Base-by-base conservation (phyloP, 2,329 filamentous ascomycete genomes). In the Penicillium brevicompactum region DNA sequence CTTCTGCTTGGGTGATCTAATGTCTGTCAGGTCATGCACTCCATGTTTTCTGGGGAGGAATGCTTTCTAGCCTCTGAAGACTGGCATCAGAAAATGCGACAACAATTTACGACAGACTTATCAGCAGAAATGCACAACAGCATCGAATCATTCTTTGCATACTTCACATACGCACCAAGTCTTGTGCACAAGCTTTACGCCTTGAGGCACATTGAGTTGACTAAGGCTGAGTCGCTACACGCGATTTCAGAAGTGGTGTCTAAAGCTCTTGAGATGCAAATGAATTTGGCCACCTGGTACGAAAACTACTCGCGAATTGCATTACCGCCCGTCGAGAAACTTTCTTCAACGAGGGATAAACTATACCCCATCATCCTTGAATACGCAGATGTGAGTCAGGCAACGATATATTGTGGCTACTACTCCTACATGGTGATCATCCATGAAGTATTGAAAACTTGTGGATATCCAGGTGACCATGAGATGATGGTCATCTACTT, bases 391-490 rank as follows among this genome's bases (percentile, higher is more conserved):
- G 42, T 66, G 14, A 60, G 58, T 38, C 58, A 57, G 14, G 65
- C 66, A 1, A 56, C 63, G 0, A 59, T 70, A 3, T 69, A 62
- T 30, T 64, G 60, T 38, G 56, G 59, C 18, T 69, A 68, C 47
- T 67, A 66, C 32, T 58, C 68, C 14, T 70, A 63, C 38, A 69
- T 65, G 67, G 55, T 60, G 6, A 58, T 70, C 32, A 59, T 70
- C 5, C 66, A 69, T 40, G 65, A 67, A 43, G 46, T 63, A 8
- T 37, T 70, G n/a, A 64, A 46, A 22, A 50, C 38, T 2, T 67
- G 61, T 31, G 56, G 51, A 3, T 63, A 62, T 24, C 56, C 66
- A 8, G 67, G 67, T 13, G 55, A 61, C 8, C 65, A 70, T 27
- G 59, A 18, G 6, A 59, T 56, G 16, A 62, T 65, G 60, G 57